phyloP scores from a whole-genome alignment of 1,139 yeast species.

The Blastobotrys ciferrii region DNA sequence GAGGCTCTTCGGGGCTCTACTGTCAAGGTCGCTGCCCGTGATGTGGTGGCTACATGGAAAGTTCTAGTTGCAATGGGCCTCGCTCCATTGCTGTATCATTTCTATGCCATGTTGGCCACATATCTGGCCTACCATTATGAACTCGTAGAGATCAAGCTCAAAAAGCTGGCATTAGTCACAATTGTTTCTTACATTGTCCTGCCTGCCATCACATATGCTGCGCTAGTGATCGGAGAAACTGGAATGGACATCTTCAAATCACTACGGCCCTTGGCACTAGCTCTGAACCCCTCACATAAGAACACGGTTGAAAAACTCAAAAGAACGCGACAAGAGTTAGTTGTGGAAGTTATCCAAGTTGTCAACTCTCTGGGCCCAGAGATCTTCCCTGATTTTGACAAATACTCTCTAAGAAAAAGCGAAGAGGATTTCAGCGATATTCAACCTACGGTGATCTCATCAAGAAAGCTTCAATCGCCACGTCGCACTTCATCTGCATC shows the following conservation, averaged over 20 bases:
- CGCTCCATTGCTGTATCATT: conserved; percentile 79
- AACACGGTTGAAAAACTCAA: conserved; percentile 57
- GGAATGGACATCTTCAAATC: conserved; percentile 88
- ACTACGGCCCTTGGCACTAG: conserved; percentile 74
- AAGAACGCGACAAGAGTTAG: conserved; percentile 51
- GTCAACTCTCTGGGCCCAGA: conserved; percentile 76
- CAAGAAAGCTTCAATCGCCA: background rate
- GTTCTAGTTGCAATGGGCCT: conserved; percentile 82
- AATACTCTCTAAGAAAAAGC: conserved; percentile 19
- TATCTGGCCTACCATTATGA: conserved; percentile 34
- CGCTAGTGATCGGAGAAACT: conserved; percentile 85
- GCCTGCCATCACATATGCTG: conserved; percentile 77
- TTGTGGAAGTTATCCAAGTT: conserved; percentile 59
- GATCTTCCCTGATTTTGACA: conserved; percentile 73
- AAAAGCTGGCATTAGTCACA: conserved; percentile 40
- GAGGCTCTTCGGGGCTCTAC: conserved; percentile 85
- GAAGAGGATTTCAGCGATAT: conserved; percentile 42
- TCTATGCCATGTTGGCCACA: conserved; percentile 72
- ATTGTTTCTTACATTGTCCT: conserved; percentile 52
- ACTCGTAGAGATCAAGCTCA: conserved; percentile 20
- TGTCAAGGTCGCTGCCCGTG: conserved; percentile 87
- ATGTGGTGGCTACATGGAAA: conserved; percentile 96
- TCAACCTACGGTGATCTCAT: background rate
- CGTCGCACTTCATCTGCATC: conserved; percentile 15
- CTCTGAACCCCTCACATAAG: conserved; percentile 50